phyloP scores from a whole-genome alignment of 208 protist genomes.

The Jaenimonas drosophilae region DNA sequence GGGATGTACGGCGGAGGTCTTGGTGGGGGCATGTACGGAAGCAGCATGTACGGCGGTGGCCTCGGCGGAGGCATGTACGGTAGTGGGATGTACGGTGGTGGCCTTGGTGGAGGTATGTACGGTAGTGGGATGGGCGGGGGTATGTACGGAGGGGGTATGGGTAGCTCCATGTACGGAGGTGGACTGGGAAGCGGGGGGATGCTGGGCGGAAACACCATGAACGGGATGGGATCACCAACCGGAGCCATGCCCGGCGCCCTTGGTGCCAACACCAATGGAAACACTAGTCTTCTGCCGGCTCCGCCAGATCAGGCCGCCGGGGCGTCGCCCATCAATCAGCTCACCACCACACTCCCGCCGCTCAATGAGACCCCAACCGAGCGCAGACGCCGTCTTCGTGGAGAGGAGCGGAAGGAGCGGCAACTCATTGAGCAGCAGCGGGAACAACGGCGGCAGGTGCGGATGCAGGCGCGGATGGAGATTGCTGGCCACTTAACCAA shows the following conservation, averaged over 20 bases:
- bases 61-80: slow-evolving; percentile 16
- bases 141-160: slow-evolving; percentile 10
- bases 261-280: slow-evolving; percentile 1
- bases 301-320: slow-evolving; percentile 2
- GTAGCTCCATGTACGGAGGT: slow-evolving; percentile 10
- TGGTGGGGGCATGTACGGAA: slow-evolving; percentile 11
- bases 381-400: slow-evolving; percentile 37
- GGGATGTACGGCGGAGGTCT: slow-evolving; percentile 4
- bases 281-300: background rate
- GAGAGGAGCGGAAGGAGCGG: slow-evolving; percentile 44
- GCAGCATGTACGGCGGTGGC: slow-evolving; percentile 17
- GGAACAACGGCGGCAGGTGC: slow-evolving; percentile 52
- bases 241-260: slow-evolving; percentile 4
- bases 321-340: slow-evolving; percentile 29
- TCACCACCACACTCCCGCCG: slow-evolving; percentile 16
- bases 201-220: slow-evolving; percentile 11
- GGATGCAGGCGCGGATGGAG: slow-evolving; percentile 66
- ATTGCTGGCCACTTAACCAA: slow-evolving; percentile 64
- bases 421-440: slow-evolving; percentile 57
- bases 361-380: slow-evolving; percentile 52
- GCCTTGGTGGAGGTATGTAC: slow-evolving; percentile 15
- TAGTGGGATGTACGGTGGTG: slow-evolving; percentile 27
- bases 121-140: slow-evolving; percentile 22
- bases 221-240: slow-evolving; percentile 8
- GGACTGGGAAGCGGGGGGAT: slow-evolving; percentile 3